Base-by-base conservation (phyloP, 257 asterid genomes). In the Salvia miltiorrhiza region DNA sequence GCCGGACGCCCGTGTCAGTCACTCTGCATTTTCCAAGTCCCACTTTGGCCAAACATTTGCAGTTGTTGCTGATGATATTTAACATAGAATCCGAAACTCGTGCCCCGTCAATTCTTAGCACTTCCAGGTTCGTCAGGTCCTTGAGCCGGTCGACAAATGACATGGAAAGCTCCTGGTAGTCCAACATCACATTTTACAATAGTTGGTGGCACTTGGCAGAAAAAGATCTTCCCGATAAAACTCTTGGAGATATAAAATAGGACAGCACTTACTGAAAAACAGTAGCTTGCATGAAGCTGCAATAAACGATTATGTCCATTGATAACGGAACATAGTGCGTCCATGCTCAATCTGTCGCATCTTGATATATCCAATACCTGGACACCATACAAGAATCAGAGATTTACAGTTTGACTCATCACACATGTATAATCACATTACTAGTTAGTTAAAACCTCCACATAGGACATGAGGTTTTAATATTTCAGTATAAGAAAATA, bases 301-400 rank as follows among this genome's bases (percentile, higher is more conserved):
- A 77, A 64, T 75, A 89, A 73, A 12, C 16, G 43, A 75, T 69
- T 56, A 67, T 81, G 94, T 75, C 79, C 80, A 47, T 72, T 44
- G 65, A 87, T 63, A 68, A 89, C 70, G 57, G 85, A 79, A 48
- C 77, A 55, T 19, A 86, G 56, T 20, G 94, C 84, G 62, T 82
- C 55, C 5, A 77, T 73, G 82, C 87, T 79, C 63, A 89, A 49
- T 65, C 69, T 76, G 65, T 85, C 86, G 53, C 96, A 89, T 76
- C 91, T 85, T 14, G 96, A 89, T 72, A 87, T 45, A 73, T 87
- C 91, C 65, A 89, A 73, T n/a, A 82, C 86, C 96, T 89, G 77
- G 59, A 24, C 30, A 32, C 49, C 57, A 80, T n/a, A 55, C 32
- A 67, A 71, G 43, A 72, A 33, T 30, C 43, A 20, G 20, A 23